Conservation (phyloP, 139 green algal genomes). For the Coccomyxa sp. region DNA sequence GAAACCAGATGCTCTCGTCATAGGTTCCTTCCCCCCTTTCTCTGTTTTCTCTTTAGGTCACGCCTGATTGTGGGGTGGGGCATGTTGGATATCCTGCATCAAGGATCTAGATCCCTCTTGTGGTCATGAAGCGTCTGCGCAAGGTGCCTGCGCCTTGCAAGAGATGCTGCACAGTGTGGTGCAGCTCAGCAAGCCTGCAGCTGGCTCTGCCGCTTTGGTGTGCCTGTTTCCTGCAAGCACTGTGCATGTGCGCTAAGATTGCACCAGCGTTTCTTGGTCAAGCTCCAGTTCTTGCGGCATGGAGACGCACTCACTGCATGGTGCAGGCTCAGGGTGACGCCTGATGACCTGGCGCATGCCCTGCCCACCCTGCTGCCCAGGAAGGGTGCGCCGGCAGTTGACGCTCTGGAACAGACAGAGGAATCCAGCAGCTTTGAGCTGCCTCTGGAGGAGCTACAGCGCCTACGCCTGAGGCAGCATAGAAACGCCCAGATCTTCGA, state of each 20-base stretch:
- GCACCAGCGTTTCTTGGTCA: no score
- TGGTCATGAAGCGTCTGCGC: neutral
- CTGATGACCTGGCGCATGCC: conserved; percentile 3
- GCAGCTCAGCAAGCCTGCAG: neutral
- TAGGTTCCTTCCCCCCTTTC: no score
- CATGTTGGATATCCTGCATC: no score
- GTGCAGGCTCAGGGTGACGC: neutral
- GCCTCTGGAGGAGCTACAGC: neutral
- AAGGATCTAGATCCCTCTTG: no score
- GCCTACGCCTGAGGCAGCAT: neutral
- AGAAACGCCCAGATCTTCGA: neutral
- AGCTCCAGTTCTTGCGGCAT: no score
- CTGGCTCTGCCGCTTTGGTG: neutral
- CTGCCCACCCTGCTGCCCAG: neutral
- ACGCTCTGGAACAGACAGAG: neutral
- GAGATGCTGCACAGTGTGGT: neutral
- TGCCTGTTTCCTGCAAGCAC: no score
- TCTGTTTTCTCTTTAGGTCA: no score
- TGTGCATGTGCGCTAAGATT: no score
- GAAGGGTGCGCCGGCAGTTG: neutral
- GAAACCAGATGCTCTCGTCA: no score
- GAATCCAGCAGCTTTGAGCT: neutral
- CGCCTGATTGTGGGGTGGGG: no score
- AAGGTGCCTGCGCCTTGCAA: neutral
- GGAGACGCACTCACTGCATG: neutral